Evolutionary conservation across 495 filamentous ascomycete genomes (phyloP).

Genomic region (Melanomma pulvis-pyrius): DNA sequence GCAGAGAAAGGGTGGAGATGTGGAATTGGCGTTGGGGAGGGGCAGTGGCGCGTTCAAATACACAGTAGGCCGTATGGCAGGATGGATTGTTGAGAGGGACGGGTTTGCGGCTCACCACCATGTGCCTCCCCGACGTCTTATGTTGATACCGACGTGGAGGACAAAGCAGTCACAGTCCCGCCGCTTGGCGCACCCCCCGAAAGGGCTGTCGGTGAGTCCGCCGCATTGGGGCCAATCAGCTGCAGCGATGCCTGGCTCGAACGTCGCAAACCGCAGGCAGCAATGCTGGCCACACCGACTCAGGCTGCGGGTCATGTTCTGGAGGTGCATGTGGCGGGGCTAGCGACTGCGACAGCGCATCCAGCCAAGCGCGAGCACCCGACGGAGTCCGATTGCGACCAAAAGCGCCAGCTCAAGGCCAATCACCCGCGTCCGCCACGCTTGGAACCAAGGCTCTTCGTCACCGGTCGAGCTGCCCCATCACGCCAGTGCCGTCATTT

Average conservation of each 20-base stretch:
- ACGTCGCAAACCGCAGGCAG: constrained; percentile 5
- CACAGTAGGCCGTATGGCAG: neutral
- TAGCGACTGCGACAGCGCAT: constrained; percentile 33
- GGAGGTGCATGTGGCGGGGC: constrained; percentile 23
- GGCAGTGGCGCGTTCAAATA: constrained; percentile 28
- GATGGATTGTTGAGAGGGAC: constrained; percentile 6
- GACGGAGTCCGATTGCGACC: constrained; percentile 27
- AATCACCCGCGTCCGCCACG: neutral
- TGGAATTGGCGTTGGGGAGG: neutral
- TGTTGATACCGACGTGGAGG: constrained; percentile 8
- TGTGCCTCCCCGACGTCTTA: constrained; percentile 23
- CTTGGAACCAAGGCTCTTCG: constrained; percentile 23
- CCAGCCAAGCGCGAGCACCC: constrained; percentile 25
- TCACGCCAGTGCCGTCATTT: constrained; percentile 16
- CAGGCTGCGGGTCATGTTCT: constrained; percentile 15
- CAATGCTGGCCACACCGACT: constrained; percentile 20
- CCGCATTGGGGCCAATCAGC: constrained; percentile 4
- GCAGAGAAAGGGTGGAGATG: constrained; percentile 15
- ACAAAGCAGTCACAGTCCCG: constrained; percentile 16
- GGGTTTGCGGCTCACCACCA: constrained; percentile 34
- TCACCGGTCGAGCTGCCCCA: constrained; percentile 5
- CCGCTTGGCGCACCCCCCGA: constrained; percentile 21
- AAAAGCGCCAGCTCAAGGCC: neutral
- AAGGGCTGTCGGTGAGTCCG: constrained; percentile 21
- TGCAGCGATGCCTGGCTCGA: neutral